A percentile compares a stretch with the other conserved stretches of the same genome.
Evolutionary conservation across 495 filamentous ascomycete genomes (phyloP).

Genomic region (Penicillium fimorum): DNA sequence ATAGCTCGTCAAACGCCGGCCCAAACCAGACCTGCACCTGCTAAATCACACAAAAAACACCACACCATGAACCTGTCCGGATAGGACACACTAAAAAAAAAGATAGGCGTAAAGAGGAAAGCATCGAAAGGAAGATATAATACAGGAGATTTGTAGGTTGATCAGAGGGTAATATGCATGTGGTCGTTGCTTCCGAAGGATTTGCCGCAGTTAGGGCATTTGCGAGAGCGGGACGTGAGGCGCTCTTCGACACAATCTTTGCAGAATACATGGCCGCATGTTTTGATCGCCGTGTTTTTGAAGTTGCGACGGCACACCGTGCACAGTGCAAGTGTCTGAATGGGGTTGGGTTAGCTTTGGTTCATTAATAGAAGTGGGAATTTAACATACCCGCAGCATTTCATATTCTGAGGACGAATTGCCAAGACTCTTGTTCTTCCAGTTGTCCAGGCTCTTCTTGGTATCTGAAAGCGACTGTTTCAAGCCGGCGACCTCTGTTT

Average conservation of each 20-base stretch:
- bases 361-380: background rate
- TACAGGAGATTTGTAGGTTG: slow-evolving; percentile 32
- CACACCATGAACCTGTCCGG: slow-evolving; percentile 42
- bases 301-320: slow-evolving; percentile 85
- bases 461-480: slow-evolving; percentile 69
- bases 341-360: slow-evolving; percentile 19
- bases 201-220: slow-evolving; percentile 89
- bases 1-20: slow-evolving; percentile 41
- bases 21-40: slow-evolving; percentile 38
- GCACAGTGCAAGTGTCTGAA: slow-evolving; percentile 80
- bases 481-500: slow-evolving; percentile 70
- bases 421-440: slow-evolving; percentile 75
- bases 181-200: slow-evolving; percentile 87
- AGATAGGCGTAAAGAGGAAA: slow-evolving; percentile 17
- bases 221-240: slow-evolving; percentile 80
- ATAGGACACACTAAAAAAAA: slow-evolving; percentile 28
- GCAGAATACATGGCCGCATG: slow-evolving; percentile 97
- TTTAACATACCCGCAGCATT: slow-evolving; percentile 72
- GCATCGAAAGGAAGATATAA: slow-evolving; percentile 31
- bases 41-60: slow-evolving; percentile 43
- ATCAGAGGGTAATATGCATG: slow-evolving; percentile 62
- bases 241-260: slow-evolving; percentile 82
- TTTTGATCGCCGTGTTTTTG: slow-evolving; percentile 89
- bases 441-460: slow-evolving; percentile 74
- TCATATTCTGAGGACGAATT: slow-evolving; percentile 80